Evolutionary conservation across 805 yeast species (phyloP).

Genomic region (Nakazawaea ambrosiae): DNA sequence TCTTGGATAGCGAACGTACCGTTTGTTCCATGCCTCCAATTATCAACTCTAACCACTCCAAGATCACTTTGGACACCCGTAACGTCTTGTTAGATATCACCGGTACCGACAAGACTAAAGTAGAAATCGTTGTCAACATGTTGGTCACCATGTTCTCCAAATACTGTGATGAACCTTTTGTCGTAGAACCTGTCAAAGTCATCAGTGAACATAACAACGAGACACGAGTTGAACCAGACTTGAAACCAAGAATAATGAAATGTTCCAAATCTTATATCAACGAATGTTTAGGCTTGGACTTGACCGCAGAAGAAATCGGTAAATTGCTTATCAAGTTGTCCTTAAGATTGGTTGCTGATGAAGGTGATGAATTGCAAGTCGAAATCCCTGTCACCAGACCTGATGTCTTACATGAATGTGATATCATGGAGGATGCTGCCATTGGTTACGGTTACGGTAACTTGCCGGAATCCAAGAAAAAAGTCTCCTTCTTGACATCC

Average conservation of each 20-base stretch:
- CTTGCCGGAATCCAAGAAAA: slow-evolving; percentile 70
- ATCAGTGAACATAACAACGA: slow-evolving; percentile 75
- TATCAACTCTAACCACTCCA: slow-evolving; percentile 87
- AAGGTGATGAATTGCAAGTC: slow-evolving; percentile 49
- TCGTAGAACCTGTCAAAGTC: slow-evolving; percentile 84
- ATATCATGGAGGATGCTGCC: slow-evolving; percentile 97
- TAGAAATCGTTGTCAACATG: slow-evolving; percentile 87
- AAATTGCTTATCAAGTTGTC: slow-evolving; percentile 76
- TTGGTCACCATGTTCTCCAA: slow-evolving; percentile 93
- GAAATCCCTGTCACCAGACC: slow-evolving; percentile 90
- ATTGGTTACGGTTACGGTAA: slow-evolving; percentile 93
- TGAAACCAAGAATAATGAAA: slow-evolving; percentile 57
- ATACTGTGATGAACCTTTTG: slow-evolving; percentile 75
- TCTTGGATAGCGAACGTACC: slow-evolving; percentile 65
- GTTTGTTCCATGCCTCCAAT: slow-evolving; percentile 96
- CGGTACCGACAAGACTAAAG: slow-evolving; percentile 92
- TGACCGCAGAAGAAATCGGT: slow-evolving; percentile 61
- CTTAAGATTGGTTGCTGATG: slow-evolving; percentile 51
- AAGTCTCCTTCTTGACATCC: slow-evolving; percentile 74
- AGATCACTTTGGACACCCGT: slow-evolving; percentile 75
- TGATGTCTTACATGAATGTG: slow-evolving; percentile 94
- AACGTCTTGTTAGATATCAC: slow-evolving; percentile 92
- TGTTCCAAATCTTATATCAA: slow-evolving; percentile 84
- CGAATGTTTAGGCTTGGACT: slow-evolving; percentile 82
- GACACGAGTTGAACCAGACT: slow-evolving; percentile 69